Conservation (phyloP, 495 filamentous ascomycete species). For the Lepraria neglecta region DNA sequence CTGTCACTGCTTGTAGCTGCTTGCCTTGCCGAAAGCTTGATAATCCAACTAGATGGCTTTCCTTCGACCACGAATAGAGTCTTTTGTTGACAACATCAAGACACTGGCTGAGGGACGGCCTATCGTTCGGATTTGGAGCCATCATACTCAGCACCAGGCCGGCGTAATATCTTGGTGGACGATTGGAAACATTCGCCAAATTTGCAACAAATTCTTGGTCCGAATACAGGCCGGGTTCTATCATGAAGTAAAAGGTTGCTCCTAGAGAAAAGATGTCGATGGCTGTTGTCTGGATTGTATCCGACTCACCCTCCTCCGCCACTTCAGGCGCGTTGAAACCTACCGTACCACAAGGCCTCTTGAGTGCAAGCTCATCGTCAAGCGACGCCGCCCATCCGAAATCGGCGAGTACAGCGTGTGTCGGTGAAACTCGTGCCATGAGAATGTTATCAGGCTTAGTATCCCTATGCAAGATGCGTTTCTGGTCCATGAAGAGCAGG, state of each 20-base stretch:
- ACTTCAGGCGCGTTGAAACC: background rate
- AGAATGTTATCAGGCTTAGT: conserved; percentile 10
- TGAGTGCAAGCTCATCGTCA: background rate
- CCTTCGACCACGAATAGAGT: background rate
- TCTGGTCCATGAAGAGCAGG: background rate
- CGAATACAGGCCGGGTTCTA: background rate
- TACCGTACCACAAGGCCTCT: background rate
- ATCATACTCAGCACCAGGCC: conserved; percentile 5
- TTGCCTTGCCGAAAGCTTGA: too few species aligned
- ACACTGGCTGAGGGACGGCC: background rate
- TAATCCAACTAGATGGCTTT: background rate
- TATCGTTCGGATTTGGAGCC: background rate
- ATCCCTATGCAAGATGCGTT: conserved; percentile 1
- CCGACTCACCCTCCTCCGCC: background rate
- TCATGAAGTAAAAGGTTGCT: background rate
- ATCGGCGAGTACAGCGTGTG: background rate
- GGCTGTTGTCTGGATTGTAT: background rate
- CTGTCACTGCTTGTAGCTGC: too few species aligned
- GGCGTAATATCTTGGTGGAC: background rate
- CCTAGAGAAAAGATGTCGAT: conserved; percentile 1
- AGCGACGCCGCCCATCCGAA: background rate
- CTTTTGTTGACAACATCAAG: background rate
- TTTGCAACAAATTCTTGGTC: background rate
- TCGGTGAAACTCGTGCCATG: background rate
- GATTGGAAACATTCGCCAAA: background rate